Percentiles rank a stretch among this genome's conserved stretches.
These are phyloP conservation scores for Ormosia semicastrata DNA, from an alignment of 306 rosid species.

Conservation along the genomic window DNA sequence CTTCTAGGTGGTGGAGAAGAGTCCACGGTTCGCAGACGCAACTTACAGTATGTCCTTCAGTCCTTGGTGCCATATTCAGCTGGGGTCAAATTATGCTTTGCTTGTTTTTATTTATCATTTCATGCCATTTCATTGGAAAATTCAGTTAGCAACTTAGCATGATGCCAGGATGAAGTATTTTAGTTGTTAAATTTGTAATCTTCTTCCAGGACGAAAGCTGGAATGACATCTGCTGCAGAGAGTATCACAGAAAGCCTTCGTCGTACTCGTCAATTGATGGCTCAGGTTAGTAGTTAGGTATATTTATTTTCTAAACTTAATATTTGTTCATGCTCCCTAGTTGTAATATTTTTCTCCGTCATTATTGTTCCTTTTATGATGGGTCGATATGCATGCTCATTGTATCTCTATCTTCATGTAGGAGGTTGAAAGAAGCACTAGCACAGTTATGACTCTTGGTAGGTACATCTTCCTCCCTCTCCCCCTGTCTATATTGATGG, in stretches of 20 bases:
- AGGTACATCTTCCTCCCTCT: constrained; percentile 21
- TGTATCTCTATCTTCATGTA: constrained; percentile 32
- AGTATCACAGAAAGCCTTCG: constrained; percentile 96
- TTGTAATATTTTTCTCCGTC: background rate
- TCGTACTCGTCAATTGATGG: constrained; percentile 89
- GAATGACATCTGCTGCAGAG: constrained; percentile 95
- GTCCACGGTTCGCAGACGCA: constrained; percentile 84
- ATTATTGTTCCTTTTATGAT: background rate
- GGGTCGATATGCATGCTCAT: constrained; percentile 8
- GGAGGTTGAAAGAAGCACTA: constrained; percentile 89
- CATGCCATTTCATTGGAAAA: background rate
- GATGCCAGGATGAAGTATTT: constrained; percentile 11
- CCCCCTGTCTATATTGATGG: background rate
- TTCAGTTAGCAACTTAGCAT: background rate
- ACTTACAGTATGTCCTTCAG: constrained; percentile 66
- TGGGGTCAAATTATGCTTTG: background rate
- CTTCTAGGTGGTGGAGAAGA: constrained; percentile 93
- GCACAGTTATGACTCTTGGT: constrained; percentile 77
- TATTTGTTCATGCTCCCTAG: no score
- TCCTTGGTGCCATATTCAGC: background rate
- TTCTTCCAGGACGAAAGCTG: constrained; percentile 77
- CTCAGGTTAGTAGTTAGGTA: constrained; percentile 53
- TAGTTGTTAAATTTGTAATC: background rate
- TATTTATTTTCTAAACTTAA: no score
- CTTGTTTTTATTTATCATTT: background rate